Evolutionary conservation across 306 rosid species (phyloP).

Genomic region (Corylus avellana): DNA sequence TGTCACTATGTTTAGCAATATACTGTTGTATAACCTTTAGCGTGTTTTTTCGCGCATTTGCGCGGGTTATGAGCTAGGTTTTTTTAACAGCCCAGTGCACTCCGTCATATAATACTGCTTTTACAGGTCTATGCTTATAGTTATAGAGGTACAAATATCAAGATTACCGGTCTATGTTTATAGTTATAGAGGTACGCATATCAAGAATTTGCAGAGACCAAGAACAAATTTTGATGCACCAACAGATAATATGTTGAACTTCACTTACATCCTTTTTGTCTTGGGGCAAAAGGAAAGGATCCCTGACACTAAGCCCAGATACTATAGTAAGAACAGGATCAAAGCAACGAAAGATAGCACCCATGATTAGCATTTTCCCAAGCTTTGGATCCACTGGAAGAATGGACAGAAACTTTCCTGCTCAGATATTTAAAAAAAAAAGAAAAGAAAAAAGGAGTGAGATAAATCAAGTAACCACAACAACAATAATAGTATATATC

Average conservation of each 20-base stretch:
- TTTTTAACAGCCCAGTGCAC: neutral
- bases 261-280: conserved; percentile 88
- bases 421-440: conserved; percentile 1
- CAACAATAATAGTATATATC: neutral
- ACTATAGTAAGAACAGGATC: conserved; percentile 96
- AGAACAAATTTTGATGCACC: conserved; percentile 21
- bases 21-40: no score
- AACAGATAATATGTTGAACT: conserved; percentile 25
- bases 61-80: no score
- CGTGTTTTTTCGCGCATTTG: no score
- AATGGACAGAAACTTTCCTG: conserved; percentile 88
- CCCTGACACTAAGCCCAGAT: conserved; percentile 94
- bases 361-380: conserved; percentile 97
- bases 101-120: neutral
- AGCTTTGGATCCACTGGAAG: conserved; percentile 98
- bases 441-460: conserved; percentile 18
- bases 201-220: conserved; percentile 15
- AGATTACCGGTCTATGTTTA: conserved; percentile 12
- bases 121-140: conserved; percentile 11
- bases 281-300: conserved; percentile 97
- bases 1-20: no score
- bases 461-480: conserved; percentile 19
- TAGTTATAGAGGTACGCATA: conserved; percentile 16
- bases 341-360: conserved; percentile 91
- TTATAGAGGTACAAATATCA: conserved; percentile 22